phyloP scores from a whole-genome alignment of 2,329 filamentous ascomycete genomes.

The Elsinoe batatas region DNA sequence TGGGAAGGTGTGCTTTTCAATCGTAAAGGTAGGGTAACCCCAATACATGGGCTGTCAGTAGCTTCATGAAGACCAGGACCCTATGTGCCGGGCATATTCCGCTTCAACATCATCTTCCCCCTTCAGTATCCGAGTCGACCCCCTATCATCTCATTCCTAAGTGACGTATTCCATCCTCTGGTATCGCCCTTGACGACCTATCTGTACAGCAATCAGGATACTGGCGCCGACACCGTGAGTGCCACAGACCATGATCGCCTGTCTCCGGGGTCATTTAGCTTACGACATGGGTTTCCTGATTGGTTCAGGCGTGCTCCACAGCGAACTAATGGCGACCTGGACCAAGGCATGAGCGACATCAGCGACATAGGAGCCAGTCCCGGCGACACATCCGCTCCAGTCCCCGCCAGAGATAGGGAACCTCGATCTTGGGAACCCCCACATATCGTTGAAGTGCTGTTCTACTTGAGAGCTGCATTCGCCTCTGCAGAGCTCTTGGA shows the following conservation, averaged over 20 bases:
- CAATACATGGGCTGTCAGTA: background rate
- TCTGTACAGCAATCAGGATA: conserved; percentile 73
- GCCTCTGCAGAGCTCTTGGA: conserved; percentile 69
- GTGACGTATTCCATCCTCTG: conserved; percentile 90
- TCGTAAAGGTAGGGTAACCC: conserved; percentile 56
- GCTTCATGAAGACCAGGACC: conserved; percentile 50
- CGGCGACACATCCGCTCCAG: background rate
- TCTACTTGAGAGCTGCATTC: conserved; percentile 76
- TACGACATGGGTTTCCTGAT: conserved; percentile 79
- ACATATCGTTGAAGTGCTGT: conserved; percentile 33
- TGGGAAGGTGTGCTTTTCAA: conserved; percentile 93
- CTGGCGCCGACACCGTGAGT: conserved; percentile 67
- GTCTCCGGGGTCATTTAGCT: conserved; percentile 79
- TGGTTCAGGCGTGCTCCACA: conserved; percentile 57
- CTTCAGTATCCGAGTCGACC: conserved; percentile 67
- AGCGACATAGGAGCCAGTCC: conserved; percentile 1
- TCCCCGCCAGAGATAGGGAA: background rate
- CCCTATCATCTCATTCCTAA: conserved; percentile 77
- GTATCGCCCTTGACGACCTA: conserved; percentile 91
- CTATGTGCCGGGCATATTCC: conserved; percentile 75
- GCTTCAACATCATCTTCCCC: conserved; percentile 84
- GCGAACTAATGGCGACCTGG: background rate
- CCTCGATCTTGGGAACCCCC: background rate
- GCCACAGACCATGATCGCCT: conserved; percentile 74
- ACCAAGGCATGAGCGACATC: background rate